Evolutionary conservation across 2,329 filamentous ascomycete species (phyloP), one percentile per base, ranked within the genome.

Genomic region (Davidsoniella australis): DNA sequence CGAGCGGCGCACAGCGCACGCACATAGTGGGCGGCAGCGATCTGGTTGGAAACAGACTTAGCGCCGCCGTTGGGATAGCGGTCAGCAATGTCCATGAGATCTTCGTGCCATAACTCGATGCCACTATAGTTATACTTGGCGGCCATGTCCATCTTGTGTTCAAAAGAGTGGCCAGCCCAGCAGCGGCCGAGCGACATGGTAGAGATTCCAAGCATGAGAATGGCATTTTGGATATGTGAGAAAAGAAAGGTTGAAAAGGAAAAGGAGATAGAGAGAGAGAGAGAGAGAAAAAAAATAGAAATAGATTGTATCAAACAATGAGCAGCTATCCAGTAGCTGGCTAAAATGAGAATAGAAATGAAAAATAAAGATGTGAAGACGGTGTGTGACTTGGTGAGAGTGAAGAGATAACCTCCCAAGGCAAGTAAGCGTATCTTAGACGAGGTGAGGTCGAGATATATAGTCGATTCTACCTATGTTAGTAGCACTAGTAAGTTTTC

Each of bases 71-170:
- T 43, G 2, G 67, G 59, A 1, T 71, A 60, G 1, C 68, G 61
- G 56, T 55, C 56, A 23, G 80, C 75, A 12, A 82, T 58, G 57
- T 78, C 75, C 52, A 75, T 66, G 3, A 89, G 70, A 60, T 89
- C 84, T 59, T 89, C 83, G 61, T 81, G 78, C 66, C 86, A 87
- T 17, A 87, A 69, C 60, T 89, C 84, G 55, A 89, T 74, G 47
- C 80, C 82, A 52, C 72, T 62, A 59, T 85, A 76, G 17, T 78
- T 78, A 56, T 82, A 71, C 49, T 69, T 66, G 5, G 73, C 67
- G 8, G 83, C 83, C 65, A 78, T 73, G 59, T 78, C 70, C 45
- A 89, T 71, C 59, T 87, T 89, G 58, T 73, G 65, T 1, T 69
- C 62, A 18, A 89, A 68, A 24, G 69, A 67, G 62, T 89, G 84